Evolutionary conservation across 495 filamentous ascomycete genomes (phyloP), one percentile per base, ranked within the genome.

Genomic region (Aspergillus hancockii): DNA sequence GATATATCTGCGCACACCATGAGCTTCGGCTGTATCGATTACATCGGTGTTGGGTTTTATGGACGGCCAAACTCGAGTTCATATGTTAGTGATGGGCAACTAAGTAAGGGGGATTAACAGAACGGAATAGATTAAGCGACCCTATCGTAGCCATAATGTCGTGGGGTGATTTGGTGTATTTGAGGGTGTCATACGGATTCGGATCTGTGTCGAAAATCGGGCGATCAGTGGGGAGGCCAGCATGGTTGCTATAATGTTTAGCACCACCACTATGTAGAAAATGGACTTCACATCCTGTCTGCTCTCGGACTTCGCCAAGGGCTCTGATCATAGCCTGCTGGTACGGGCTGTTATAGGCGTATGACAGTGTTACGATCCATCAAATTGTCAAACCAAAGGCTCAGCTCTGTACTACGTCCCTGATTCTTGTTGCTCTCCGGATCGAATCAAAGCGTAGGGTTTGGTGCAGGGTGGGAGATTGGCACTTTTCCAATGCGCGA

Each of bases 1-100:
- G 52, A 83, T 73, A 51, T 83, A 81, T 56, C 70, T 74, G 21
- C 65, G 62, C 31, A 83, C 73, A 0, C 72, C 78, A 30, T 71
- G 58, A 10, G 55, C 46, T 22, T 77, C 74, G 0, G 71, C 68
- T 18, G 61, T 57, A 12, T 80, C 74, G 32, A 81, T 73, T 10
- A 80, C 66, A 4, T 47, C 57, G 18, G 63, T 63, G 52, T 81
- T 80, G n/a, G 67, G 63, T 0, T 61, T 47, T n/a, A n/a, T n/a
- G n/a, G n/a, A n/a, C n/a, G n/a, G n/a, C n/a, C n/a, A n/a, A n/a
- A n/a, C n/a, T n/a, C n/a, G n/a, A n/a, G n/a, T n/a, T n/a, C n/a
- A n/a, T n/a, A n/a, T n/a, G n/a, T n/a, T n/a, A n/a, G n/a, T n/a
- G n/a, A n/a, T n/a, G n/a, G n/a, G n/a, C n/a, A n/a, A n/a, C n/a